phyloP scores from a whole-genome alignment of 1,284 basidiomycete species.

The Sparassis latifolia region DNA sequence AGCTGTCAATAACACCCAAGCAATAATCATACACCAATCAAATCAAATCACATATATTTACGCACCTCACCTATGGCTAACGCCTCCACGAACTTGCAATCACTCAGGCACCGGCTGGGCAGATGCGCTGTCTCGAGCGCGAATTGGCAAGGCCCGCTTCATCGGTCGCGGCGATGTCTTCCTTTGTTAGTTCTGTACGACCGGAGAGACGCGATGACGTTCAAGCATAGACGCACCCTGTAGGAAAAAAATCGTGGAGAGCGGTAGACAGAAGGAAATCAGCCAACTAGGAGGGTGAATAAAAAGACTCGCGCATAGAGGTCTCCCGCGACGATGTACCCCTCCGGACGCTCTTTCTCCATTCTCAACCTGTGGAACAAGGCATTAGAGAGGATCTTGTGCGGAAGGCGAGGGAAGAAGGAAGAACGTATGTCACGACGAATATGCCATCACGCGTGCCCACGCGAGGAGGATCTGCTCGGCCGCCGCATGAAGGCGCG shows the following conservation, averaged over 20 bases:
- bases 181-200: conserved; percentile 25
- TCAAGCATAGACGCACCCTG: background rate
- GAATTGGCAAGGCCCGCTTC: conserved; percentile 28
- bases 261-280: background rate
- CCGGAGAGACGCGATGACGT: background rate
- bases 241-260: background rate
- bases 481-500: conserved; percentile 48
- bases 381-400: background rate
- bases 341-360: conserved; percentile 44
- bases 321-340: conserved; percentile 47
- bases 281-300: background rate
- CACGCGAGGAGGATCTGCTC: conserved; percentile 69
- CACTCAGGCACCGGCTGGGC: no score
- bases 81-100: no score
- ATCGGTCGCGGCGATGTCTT: conserved; percentile 37
- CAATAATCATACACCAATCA: no score
- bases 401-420: background rate
- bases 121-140: no score
- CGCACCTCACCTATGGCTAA: no score
- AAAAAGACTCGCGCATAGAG: conserved; percentile 26
- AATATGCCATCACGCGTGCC: conserved; percentile 61
- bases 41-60: no score
- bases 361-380: conserved; percentile 38
- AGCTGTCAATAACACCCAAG: no score
- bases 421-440: conserved; percentile 56